A percentile compares a stretch with the other conserved stretches of the same genome.
These are phyloP conservation scores for Hypocreales sp. DNA, from an alignment of 2,329 filamentous ascomycete species.

Conservation along the genomic window DNA sequence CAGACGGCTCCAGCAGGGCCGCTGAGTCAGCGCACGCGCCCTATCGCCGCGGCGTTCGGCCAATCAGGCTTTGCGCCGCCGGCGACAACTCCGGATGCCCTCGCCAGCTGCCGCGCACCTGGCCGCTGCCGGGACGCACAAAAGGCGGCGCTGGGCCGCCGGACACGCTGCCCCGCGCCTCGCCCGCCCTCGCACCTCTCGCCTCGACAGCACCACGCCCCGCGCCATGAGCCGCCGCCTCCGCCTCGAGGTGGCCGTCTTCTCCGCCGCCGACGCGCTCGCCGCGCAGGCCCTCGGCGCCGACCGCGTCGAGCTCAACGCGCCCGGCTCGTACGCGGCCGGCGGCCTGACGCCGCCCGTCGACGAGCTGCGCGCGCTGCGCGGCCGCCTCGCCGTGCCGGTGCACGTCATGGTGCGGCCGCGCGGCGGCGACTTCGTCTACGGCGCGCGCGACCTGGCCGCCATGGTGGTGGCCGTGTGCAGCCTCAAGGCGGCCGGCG, in stretches of 20 bases:
- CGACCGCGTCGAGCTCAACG: constrained; percentile 38
- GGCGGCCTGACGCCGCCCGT: constrained; percentile 36
- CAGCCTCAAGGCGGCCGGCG: constrained; percentile 18
- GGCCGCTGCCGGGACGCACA: too few relatives aligned
- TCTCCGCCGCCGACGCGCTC: constrained; percentile 25
- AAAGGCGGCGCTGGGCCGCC: too few relatives aligned
- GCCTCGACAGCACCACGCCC: too few relatives aligned
- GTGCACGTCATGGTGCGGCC: constrained; percentile 42
- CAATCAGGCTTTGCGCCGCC: too few relatives aligned
- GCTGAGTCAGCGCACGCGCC: too few relatives aligned
- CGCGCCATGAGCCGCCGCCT: constrained; percentile 3
- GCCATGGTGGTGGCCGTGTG: constrained; percentile 26
- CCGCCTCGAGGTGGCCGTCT: constrained; percentile 38
- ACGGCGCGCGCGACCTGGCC: constrained; percentile 25
- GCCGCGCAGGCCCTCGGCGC: constrained; percentile 26
- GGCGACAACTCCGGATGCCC: too few relatives aligned
- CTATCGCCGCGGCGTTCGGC: too few relatives aligned
- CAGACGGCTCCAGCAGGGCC: too few relatives aligned
- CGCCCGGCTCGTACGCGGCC: constrained; percentile 27
- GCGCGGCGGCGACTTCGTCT: constrained; percentile 30
- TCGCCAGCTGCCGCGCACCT: too few relatives aligned
- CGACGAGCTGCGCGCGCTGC: constrained; percentile 19
- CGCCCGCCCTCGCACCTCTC: too few relatives aligned
- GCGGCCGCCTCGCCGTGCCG: constrained; percentile 16
- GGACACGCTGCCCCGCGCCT: too few relatives aligned